phyloP scores from a whole-genome alignment of 371 early-diverging fungal genomes.

The Phascolomyces articulosus region DNA sequence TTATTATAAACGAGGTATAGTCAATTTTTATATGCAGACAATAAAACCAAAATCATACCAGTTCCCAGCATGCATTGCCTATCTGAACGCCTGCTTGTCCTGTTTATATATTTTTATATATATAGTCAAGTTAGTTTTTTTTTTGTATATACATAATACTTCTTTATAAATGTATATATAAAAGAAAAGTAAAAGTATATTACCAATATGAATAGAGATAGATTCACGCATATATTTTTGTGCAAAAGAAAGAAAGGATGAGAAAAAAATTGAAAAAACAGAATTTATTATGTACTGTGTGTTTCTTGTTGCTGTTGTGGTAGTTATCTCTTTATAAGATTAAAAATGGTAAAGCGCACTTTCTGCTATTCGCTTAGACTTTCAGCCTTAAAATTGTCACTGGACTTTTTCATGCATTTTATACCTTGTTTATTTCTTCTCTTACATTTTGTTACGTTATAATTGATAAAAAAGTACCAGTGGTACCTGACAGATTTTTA shows the following conservation, averaged over 20 bases:
- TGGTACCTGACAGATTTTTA: too few species aligned
- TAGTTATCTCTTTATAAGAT: too few species aligned
- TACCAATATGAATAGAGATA: conserved; percentile 9
- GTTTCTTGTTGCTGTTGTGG: too few species aligned
- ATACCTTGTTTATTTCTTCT: not conserved
- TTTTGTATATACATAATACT: not conserved
- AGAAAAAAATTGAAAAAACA: not conserved
- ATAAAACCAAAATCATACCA: conserved; percentile 34
- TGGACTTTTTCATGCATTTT: not conserved
- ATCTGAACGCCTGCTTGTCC: conserved; percentile 97
- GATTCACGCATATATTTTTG: conserved; percentile 4
- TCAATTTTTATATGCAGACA: not conserved
- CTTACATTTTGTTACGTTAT: not conserved
- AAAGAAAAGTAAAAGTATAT: not conserved
- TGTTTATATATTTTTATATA: too few species aligned
- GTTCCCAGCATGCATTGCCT: conserved; percentile 99
- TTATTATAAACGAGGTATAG: too few species aligned
- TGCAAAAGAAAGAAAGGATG: not conserved
- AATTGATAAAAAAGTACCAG: too few species aligned
- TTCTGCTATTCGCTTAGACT: not conserved
- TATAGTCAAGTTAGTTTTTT: not conserved
- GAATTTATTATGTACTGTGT: too few species aligned
- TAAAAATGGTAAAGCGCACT: not conserved
- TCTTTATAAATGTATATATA: not conserved
- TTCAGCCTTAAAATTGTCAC: not conserved